These are phyloP conservation scores for Ceratocystis harringtonii DNA, from an alignment of 2,329 filamentous ascomycete species.

Conservation along the genomic window DNA sequence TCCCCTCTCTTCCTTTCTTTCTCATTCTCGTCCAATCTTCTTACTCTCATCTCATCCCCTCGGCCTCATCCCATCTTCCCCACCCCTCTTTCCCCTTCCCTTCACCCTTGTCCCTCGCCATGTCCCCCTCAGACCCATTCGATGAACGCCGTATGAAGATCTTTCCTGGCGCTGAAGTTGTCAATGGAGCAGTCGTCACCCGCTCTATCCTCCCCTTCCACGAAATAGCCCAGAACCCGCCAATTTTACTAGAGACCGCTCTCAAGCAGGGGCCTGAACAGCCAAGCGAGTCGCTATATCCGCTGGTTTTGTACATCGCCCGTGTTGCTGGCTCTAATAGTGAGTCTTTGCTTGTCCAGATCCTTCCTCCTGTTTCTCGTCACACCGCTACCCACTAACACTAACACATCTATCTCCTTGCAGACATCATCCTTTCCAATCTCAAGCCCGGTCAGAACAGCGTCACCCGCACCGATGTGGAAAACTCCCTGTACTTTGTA, in stretches of 20 bases:
- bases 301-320: constrained; percentile 78
- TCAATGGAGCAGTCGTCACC: constrained; percentile 10
- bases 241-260: constrained; percentile 63
- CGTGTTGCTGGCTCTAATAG: constrained; percentile 82
- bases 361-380: background rate
- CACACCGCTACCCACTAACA: background rate
- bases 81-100: background rate
- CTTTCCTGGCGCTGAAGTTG: constrained; percentile 4
- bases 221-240: constrained; percentile 65
- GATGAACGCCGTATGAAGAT: constrained; percentile 11
- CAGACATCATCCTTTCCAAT: constrained; percentile 84
- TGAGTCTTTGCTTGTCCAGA: constrained; percentile 27
- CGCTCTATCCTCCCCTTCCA: constrained; percentile 14
- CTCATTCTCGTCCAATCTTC: background rate
- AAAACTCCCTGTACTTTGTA: constrained; percentile 78
- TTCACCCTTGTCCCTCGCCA: background rate
- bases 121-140: background rate
- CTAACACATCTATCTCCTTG: constrained; percentile 5
- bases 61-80: background rate
- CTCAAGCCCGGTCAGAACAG: constrained; percentile 79
- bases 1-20: background rate
- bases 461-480: constrained; percentile 74
- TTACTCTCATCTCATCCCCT: background rate
- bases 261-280: constrained; percentile 75
- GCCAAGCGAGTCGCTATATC: constrained; percentile 49